Base-by-base conservation (phyloP, 2,329 filamentous ascomycete species). In the Aspergillus amoenus region DNA sequence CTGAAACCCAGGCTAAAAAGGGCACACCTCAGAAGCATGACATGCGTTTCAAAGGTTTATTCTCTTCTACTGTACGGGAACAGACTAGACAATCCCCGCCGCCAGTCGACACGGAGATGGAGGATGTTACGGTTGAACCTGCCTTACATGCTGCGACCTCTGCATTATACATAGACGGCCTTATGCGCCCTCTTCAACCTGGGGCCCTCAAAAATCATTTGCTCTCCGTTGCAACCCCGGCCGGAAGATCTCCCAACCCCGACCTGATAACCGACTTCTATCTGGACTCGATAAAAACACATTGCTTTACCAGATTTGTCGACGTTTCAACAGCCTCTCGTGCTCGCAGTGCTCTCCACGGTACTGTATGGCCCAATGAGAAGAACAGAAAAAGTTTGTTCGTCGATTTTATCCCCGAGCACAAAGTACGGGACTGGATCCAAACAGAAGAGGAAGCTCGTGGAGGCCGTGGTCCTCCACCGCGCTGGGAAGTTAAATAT, bases 401-500 rank as follows among this genome's bases (percentile, higher is more conserved):
- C 84, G 90, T 91, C 3, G 94, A 99, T 71, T 97, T 94, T 71
- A 82, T 97, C 18, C 93, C 93, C 0, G 83, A 88, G 17, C 86
- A 91, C 24, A 84, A 86, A 61, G 82, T 95, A 4, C 72, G 78
- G 13, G 82, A 83, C 22, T 97, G 92, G 91, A 88, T 95, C 57
- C 81, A 84, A 7, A 81, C 76, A 41, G 91, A 96, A 72, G 78
- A 86, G 65, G 72, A 78, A 66, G 76, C 64, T 67, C 80, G 61
- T 63, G 72, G 70, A 72, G 81, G 67, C 17, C 63, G 70, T 52
- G 72, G 70, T 12, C 66, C 69, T 52, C 70, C 70, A 4, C 80
- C 87, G 11, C 76, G 80, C 22, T 96, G 88, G 86, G 90, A 93
- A 73, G 84, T 96, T 6, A 73, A 81, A 6, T 96, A 95, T 68